A percentile compares a stretch with the other conserved stretches of the same genome.
Conservation (phyloP, 2,329 filamentous ascomycete species). For the Decorospora gaudefroyi region DNA sequence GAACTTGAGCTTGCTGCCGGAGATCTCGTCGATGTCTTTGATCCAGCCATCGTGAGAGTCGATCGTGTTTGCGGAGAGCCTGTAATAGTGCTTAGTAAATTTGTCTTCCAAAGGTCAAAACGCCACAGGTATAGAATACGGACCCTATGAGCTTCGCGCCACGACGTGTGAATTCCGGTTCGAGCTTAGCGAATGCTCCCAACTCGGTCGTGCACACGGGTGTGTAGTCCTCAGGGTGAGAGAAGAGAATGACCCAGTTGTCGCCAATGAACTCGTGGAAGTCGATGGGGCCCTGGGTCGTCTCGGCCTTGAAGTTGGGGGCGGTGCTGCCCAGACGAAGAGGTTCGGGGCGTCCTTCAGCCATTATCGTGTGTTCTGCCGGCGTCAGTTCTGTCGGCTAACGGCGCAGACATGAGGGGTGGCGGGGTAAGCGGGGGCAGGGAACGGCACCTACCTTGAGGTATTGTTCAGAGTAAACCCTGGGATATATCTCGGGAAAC, state of each 20-base stretch:
- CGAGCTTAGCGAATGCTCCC: slow-evolving; percentile 66
- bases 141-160: slow-evolving; percentile 67
- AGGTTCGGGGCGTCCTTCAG: slow-evolving; percentile 42
- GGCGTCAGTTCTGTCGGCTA: slow-evolving; percentile 25
- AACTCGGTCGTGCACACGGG: slow-evolving; percentile 67
- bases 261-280: slow-evolving; percentile 74
- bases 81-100: too few relatives aligned
- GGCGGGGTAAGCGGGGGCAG: slow-evolving; percentile 31
- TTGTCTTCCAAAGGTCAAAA: too few relatives aligned
- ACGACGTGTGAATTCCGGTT: slow-evolving; percentile 66
- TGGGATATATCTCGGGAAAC: neutral
- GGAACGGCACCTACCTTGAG: slow-evolving; percentile 16
- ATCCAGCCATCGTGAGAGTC: slow-evolving; percentile 58
- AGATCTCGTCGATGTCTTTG: slow-evolving; percentile 59
- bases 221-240: slow-evolving; percentile 67
- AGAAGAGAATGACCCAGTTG: slow-evolving; percentile 73
- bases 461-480: neutral
- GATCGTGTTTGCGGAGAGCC: slow-evolving; percentile 58
- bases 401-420: slow-evolving; percentile 39
- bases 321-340: slow-evolving; percentile 69
- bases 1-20: slow-evolving; percentile 54
- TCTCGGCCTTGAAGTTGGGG: slow-evolving; percentile 71
- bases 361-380: slow-evolving; percentile 35
- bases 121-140: too few relatives aligned
- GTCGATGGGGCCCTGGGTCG: slow-evolving; percentile 67